Percentiles rank a stretch among this genome's conserved stretches.
Conservation (phyloP, 306 rosid species). For the Benincasa hispida region DNA sequence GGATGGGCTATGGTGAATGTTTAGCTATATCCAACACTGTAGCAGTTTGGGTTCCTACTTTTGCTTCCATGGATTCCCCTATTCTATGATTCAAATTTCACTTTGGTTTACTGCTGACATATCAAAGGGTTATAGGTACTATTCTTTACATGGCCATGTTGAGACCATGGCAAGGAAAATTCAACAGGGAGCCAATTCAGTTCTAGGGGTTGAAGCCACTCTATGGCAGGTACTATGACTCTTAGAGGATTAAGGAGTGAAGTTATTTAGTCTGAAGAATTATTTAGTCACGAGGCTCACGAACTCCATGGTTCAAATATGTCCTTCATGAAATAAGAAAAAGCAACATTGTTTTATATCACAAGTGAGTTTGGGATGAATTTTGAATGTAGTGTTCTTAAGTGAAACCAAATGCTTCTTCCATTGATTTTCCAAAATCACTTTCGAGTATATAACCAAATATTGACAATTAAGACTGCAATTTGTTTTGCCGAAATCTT, state of each 20-base stretch:
- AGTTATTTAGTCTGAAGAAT: too few species aligned
- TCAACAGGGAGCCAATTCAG: constrained; percentile 65
- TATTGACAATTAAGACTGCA: neutral
- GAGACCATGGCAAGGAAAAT: constrained; percentile 80
- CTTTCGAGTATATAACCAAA: neutral
- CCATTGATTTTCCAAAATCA: neutral
- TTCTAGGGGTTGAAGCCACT: constrained; percentile 79
- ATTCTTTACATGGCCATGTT: constrained; percentile 81
- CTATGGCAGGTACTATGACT: constrained; percentile 59
- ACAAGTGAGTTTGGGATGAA: neutral
- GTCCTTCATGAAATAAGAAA: constrained; percentile 1
- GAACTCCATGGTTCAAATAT: too few species aligned
- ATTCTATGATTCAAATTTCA: neutral
- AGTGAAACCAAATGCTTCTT: neutral
- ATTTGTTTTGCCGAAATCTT: neutral
- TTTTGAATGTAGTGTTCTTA: neutral
- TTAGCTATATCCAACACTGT: too few species aligned
- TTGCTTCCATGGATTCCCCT: neutral
- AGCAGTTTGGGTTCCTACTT: neutral
- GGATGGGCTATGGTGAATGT: too few species aligned
- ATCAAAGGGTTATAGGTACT: constrained; percentile 32
- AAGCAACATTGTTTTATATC: neutral
- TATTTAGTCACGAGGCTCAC: too few species aligned
- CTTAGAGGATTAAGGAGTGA: too few species aligned
- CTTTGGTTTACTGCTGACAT: neutral